Evolutionary conservation across 2,329 filamentous ascomycete species (phyloP).

Genomic region (Paracamarosporium sp.): DNA sequence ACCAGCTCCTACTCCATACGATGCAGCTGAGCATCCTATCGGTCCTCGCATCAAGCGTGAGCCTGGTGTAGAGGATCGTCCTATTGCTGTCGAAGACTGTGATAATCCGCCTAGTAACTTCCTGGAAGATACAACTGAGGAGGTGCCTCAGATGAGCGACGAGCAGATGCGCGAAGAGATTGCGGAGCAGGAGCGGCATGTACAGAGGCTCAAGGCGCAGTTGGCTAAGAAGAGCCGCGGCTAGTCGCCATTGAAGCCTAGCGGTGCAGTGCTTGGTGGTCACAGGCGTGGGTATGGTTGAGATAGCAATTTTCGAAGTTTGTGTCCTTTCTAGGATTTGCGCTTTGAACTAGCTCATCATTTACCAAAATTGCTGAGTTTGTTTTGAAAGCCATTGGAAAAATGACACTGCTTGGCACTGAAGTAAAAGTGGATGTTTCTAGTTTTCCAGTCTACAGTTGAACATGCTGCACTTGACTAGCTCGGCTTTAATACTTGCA

Average conservation of each 20-base stretch:
- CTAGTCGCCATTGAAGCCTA: background rate
- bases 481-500: no score
- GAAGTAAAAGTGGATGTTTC: background rate
- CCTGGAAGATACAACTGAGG: background rate
- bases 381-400: background rate
- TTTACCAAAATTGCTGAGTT: background rate
- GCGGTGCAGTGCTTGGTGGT: no score
- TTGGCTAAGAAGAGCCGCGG: background rate
- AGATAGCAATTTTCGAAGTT: background rate
- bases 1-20: background rate
- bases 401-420: background rate
- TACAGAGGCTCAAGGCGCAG: background rate
- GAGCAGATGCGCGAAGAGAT: constrained; percentile 2
- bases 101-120: constrained; percentile 8
- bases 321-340: background rate
- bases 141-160: background rate
- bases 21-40: background rate
- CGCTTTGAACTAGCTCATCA: background rate
- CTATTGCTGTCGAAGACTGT: constrained; percentile 4
- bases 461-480: no score
- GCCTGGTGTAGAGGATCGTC: constrained; percentile 11
- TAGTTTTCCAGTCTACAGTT: no score
- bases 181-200: background rate
- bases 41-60: constrained; percentile 25
- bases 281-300: background rate